A percentile compares a stretch with the other conserved stretches of the same genome.
Evolutionary conservation across 495 filamentous ascomycete genomes (phyloP).

Genomic region (Oleoguttula mirabilis): DNA sequence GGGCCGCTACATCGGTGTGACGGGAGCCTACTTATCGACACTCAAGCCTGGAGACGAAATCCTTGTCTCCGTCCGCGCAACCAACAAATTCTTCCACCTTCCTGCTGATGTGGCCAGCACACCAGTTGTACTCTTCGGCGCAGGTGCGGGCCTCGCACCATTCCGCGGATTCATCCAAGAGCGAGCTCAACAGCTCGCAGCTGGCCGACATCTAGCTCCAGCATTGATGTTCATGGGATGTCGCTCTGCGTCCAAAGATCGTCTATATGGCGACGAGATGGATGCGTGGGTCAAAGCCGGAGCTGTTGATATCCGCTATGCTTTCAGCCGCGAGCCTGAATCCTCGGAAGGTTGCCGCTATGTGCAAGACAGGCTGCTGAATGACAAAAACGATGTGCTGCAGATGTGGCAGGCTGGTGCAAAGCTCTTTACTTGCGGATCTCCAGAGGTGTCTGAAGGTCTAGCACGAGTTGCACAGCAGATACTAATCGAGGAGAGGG

Average conservation of each 20-base stretch:
- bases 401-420: conserved; percentile 21
- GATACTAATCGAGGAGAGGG: not conserved
- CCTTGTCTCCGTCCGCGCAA: conserved; percentile 46
- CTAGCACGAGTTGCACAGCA: not conserved
- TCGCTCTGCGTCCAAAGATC: conserved; percentile 16
- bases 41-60: conserved; percentile 48
- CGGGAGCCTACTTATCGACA: conserved; percentile 22
- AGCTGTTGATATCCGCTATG: conserved; percentile 22
- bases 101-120: conserved; percentile 43
- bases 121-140: conserved; percentile 39
- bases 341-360: conserved; percentile 21
- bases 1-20: conserved; percentile 24
- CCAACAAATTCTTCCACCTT: conserved; percentile 53
- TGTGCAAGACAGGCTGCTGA: conserved; percentile 24
- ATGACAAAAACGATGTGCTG: conserved; percentile 19
- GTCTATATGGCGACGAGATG: conserved; percentile 21
- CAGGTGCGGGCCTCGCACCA: conserved; percentile 27
- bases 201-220: conserved; percentile 21
- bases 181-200: conserved; percentile 18
- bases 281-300: conserved; percentile 21
- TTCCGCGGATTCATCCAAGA: conserved; percentile 30
- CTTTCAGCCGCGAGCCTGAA: conserved; percentile 19
- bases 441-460: conserved; percentile 1
- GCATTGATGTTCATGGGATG: conserved; percentile 28
- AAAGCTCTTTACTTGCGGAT: conserved; percentile 24